Evolutionary conservation across 139 green algal species (phyloP).

Genomic region (Chlorella vulgaris): DNA sequence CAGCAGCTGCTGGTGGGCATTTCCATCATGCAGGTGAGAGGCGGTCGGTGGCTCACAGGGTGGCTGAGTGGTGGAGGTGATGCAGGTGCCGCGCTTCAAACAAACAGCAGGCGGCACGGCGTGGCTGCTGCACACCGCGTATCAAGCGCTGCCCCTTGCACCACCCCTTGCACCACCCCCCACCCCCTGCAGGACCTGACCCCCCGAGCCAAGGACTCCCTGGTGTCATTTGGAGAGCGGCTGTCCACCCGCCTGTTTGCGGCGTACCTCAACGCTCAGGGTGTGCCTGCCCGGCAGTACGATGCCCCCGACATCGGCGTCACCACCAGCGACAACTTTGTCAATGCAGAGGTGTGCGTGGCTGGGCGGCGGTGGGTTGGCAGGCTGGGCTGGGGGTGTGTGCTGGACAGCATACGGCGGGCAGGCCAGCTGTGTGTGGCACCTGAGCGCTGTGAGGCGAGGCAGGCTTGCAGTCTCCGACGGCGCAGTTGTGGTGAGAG

Average conservation of each 20-base stretch:
- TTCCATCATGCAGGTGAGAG: constrained; percentile 78
- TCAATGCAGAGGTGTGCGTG: constrained; percentile 66
- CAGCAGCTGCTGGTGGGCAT: constrained; percentile 90
- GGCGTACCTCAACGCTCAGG: constrained; percentile 67
- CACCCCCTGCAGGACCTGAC: constrained; percentile 84
- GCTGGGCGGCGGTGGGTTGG: neutral
- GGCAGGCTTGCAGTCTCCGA: no score
- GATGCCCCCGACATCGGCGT: constrained; percentile 92
- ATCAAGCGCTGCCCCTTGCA: neutral
- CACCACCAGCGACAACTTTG: constrained; percentile 93
- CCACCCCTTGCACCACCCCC: neutral
- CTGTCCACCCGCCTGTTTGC: constrained; percentile 96
- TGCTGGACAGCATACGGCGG: neutral
- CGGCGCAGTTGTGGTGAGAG: no score
- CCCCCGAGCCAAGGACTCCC: constrained; percentile 82
- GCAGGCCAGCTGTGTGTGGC: no score
- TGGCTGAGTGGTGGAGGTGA: no score
- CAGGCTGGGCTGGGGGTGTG: constrained; percentile 13
- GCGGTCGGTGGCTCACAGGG: no score
- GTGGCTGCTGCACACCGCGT: neutral
- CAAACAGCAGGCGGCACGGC: no score
- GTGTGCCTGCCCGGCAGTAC: constrained; percentile 75
- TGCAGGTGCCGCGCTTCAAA: no score
- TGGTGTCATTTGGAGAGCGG: constrained; percentile 98
- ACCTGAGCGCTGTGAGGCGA: no score